Evolutionary conservation across 78 protist genomes (phyloP).

Genomic region (Cavenderia fasciculata): DNA sequence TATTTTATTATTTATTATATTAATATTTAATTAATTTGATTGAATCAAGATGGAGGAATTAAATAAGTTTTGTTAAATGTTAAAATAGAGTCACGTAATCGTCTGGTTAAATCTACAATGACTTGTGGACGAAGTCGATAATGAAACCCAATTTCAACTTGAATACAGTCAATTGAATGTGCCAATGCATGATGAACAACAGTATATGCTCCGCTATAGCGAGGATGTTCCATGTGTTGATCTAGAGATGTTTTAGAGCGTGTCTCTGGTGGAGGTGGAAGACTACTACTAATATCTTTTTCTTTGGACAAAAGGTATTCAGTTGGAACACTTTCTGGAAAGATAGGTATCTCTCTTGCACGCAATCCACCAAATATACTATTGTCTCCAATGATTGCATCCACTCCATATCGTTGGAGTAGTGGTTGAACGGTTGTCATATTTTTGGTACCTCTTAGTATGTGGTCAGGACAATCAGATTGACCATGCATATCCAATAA

Average conservation of each 20-base stretch:
- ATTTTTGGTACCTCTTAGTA: slow-evolving; percentile 39
- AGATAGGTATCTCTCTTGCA: neutral
- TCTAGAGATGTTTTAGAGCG: neutral
- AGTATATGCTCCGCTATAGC: slow-evolving; percentile 38
- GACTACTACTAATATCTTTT: neutral
- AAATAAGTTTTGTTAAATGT: neutral
- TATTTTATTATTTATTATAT: too few relatives aligned
- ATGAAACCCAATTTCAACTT: slow-evolving; percentile 44
- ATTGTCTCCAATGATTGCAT: slow-evolving; percentile 8
- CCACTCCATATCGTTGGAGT: neutral
- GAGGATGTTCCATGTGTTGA: slow-evolving; percentile 38
- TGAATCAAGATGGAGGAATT: too few relatives aligned
- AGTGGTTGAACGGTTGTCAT: slow-evolving; percentile 5
- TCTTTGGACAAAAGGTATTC: neutral
- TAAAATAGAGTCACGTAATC: slow-evolving; percentile 34
- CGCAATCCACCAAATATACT: slow-evolving; percentile 28
- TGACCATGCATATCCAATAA: slow-evolving; percentile 72
- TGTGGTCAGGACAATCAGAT: slow-evolving; percentile 7
- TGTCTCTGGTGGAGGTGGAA: neutral
- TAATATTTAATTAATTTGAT: too few relatives aligned
- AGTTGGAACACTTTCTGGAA: slow-evolving; percentile 20
- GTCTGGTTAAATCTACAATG: neutral
- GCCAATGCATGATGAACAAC: slow-evolving; percentile 12
- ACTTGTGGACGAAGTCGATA: neutral
- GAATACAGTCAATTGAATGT: slow-evolving; percentile 16